phyloP scores from a whole-genome alignment of 495 filamentous ascomycete genomes.

The Jackrogersella minutella region DNA sequence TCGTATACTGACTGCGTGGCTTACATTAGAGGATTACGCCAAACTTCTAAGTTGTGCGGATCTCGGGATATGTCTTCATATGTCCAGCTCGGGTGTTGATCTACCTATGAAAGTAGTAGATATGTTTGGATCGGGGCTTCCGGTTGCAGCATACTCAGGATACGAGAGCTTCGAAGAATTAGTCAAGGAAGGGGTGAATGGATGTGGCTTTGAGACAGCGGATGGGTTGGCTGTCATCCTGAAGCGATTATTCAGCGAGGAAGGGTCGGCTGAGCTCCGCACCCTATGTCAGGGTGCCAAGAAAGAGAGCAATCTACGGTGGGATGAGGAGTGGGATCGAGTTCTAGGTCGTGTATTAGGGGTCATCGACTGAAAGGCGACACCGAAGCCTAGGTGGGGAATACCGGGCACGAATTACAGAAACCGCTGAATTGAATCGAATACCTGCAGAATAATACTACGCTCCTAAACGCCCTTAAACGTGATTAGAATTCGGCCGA shows the following conservation, averaged over 20 bases:
- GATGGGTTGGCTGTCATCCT: constrained; percentile 67
- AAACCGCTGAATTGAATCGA: constrained; percentile 2
- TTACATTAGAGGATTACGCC: constrained; percentile 85
- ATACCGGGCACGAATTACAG: constrained; percentile 1
- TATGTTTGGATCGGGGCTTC: constrained; percentile 94
- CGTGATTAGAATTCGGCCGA: constrained; percentile 14
- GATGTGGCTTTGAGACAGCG: constrained; percentile 76
- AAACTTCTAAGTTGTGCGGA: constrained; percentile 86
- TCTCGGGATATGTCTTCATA: constrained; percentile 89
- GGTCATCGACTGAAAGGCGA: constrained; percentile 47
- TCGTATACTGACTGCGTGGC: constrained; percentile 80
- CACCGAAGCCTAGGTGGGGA: not conserved
- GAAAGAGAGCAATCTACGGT: constrained; percentile 77
- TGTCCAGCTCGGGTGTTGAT: constrained; percentile 91
- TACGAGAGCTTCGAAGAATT: constrained; percentile 90
- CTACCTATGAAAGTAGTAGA: constrained; percentile 99
- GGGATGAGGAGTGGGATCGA: constrained; percentile 94
- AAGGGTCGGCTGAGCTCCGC: constrained; percentile 59
- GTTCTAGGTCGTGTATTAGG: constrained; percentile 77
- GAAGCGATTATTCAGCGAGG: constrained; percentile 65
- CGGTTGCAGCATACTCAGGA: constrained; percentile 82
- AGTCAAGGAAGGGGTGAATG: constrained; percentile 85
- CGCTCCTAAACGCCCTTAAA: constrained; percentile 3
- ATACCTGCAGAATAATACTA: not conserved
- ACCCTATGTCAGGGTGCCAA: constrained; percentile 74